Evolutionary conservation across 2,329 filamentous ascomycete genomes (phyloP).

Genomic region (Chaetothyriales sp.): DNA sequence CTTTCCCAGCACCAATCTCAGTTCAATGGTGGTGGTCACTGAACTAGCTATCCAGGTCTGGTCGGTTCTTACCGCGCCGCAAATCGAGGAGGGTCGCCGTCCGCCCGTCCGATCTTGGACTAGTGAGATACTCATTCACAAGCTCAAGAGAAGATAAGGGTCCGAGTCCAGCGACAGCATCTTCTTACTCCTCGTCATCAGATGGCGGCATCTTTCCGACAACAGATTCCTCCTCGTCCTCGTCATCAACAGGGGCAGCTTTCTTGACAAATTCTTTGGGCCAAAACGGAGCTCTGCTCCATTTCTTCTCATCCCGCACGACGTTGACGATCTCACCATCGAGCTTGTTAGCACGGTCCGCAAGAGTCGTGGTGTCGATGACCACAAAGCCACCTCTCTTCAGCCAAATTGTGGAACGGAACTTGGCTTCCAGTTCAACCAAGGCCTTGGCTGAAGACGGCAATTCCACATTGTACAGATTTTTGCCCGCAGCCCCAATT

Average conservation of each 20-base stretch:
- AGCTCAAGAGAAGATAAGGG: neutral
- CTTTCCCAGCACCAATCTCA: conserved; percentile 62
- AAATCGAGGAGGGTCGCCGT: conserved; percentile 10
- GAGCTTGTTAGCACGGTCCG: conserved; percentile 60
- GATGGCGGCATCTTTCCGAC: conserved; percentile 76
- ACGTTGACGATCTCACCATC: conserved; percentile 85
- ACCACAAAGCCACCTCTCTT: conserved; percentile 79
- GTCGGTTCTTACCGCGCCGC: conserved; percentile 11
- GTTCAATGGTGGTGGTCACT: conserved; percentile 55
- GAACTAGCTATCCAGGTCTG: conserved; percentile 53
- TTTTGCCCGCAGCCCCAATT: conserved; percentile 74
- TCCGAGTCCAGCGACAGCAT: neutral
- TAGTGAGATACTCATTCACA: too few relatives aligned
- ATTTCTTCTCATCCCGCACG: conserved; percentile 77
- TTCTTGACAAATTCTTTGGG: conserved; percentile 64
- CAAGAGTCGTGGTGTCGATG: conserved; percentile 52
- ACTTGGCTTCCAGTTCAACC: conserved; percentile 69
- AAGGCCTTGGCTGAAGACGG: conserved; percentile 53
- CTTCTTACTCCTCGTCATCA: conserved; percentile 51
- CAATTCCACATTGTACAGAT: conserved; percentile 66
- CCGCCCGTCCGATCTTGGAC: conserved; percentile 1
- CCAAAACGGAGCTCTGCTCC: conserved; percentile 86
- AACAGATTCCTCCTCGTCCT: conserved; percentile 64
- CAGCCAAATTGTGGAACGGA: conserved; percentile 89
- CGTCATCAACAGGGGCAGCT: conserved; percentile 45